Base-by-base conservation (phyloP, 163 green algal species). In the Prototheca cutis region DNA sequence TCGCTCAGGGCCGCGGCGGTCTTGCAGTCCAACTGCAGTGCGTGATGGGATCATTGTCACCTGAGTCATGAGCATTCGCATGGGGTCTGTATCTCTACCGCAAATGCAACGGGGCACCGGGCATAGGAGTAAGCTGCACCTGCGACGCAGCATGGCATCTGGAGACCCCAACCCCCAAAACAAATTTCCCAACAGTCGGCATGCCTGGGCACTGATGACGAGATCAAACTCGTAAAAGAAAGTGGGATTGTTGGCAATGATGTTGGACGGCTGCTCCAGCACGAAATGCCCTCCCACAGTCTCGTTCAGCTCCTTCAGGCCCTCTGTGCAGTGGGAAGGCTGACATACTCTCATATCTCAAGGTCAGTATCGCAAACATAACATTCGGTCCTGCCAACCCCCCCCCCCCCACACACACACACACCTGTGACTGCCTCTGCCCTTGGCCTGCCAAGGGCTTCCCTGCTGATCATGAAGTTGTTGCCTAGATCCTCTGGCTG, bases 251-350 rank as follows among this genome's bases (percentile, higher is more conserved):
- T 47, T 69, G 4, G 73, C 60, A 3, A 96, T 67, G 24, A 97
- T 63, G 3, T 58, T 59, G 28, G 77, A 70, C 0, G 88, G 83
- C 21, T 55, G 59, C 54, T 95, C 88, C 57, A 93, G 84, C 2
- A 96, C 76, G 53, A 84, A 96, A 40, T 54, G 79, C 4, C 87
- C 90, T 1, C 61, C 64, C 45, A 92, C 90, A 19, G 53, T 61
- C 31, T 92, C 81, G 61, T 97, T 97, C 28, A 98, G 72, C 75
- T 98, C 91, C 58, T 90, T 81, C 19, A 97, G 67, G 56, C 63
- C 70, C 34, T 70, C 69, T 57, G 59, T 10, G 13, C 42, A 62
- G 48, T n/a, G 42, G 39, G 13, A 18, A 15, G 15, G 25, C 19
- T 34, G 32, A n/a, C n/a, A n/a, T n/a, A n/a, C n/a, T n/a, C n/a